A percentile compares a stretch with the other conserved stretches of the same genome.
These are phyloP conservation scores for Drosera capensis DNA, from an alignment of 148 eudicot genomes.

Conservation along the genomic window DNA sequence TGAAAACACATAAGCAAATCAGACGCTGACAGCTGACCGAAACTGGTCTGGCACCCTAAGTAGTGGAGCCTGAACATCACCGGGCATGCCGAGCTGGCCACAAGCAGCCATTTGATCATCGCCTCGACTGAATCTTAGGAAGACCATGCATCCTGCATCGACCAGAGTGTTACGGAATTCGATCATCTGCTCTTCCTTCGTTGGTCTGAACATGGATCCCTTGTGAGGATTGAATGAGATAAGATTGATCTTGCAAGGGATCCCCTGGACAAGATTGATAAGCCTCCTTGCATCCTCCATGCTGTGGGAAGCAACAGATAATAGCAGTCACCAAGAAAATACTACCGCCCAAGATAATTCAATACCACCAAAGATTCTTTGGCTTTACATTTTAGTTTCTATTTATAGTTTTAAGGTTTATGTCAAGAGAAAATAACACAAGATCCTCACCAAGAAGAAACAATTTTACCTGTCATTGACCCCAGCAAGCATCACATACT, in stretches of 20 bases:
- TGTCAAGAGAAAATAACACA: neutral
- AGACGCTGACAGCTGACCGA: conserved; percentile 19
- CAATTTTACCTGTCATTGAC: conserved; percentile 78
- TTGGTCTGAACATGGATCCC: conserved; percentile 72
- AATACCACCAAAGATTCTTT: neutral
- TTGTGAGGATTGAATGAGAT: conserved; percentile 83
- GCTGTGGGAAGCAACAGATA: conserved; percentile 20
- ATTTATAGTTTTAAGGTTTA: no score
- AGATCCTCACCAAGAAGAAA: neutral
- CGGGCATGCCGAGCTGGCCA: conserved; percentile 85
- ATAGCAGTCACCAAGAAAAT: neutral
- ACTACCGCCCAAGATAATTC: neutral
- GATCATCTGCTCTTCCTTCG: conserved; percentile 61
- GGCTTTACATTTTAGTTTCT: no score
- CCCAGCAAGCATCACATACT: conserved; percentile 94
- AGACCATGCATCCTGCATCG: conserved; percentile 55
- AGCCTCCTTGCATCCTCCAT: conserved; percentile 83
- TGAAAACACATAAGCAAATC: no score
- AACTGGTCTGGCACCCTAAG: conserved; percentile 62
- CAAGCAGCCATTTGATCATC: conserved; percentile 98
- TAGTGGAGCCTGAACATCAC: conserved; percentile 66
- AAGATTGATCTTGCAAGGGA: conserved; percentile 98
- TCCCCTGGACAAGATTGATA: conserved; percentile 63
- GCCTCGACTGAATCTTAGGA: conserved; percentile 74
- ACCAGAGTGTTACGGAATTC: conserved; percentile 73